These are phyloP conservation scores for Russula griseocarnosa DNA, from an alignment of 768 basidiomycete species.

Conservation along the genomic window DNA sequence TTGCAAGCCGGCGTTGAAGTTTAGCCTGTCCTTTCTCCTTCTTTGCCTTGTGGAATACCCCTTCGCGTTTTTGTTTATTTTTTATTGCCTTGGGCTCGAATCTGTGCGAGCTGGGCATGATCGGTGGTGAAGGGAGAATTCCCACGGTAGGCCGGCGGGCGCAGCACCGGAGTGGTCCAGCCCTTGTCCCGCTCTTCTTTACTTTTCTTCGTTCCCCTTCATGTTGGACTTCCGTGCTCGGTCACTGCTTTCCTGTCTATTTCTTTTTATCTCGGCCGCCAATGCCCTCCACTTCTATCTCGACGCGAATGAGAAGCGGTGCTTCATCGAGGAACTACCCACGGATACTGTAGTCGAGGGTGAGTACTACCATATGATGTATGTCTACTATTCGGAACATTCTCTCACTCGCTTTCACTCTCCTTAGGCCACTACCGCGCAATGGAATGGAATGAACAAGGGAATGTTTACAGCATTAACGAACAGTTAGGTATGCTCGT, in stretches of 20 bases:
- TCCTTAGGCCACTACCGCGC: constrained; percentile 83
- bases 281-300: constrained; percentile 95
- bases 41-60: constrained; percentile 67
- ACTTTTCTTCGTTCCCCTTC: not conserved
- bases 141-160: not conserved
- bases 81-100: constrained; percentile 68
- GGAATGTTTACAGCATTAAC: constrained; percentile 65
- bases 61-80: constrained; percentile 87
- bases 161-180: no score
- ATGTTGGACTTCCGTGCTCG: constrained; percentile 16
- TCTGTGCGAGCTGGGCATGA: constrained; percentile 50
- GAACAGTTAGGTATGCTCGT: constrained; percentile 83
- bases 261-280: constrained; percentile 43
- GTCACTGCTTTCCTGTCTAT: constrained; percentile 36
- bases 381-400: not conserved
- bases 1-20: constrained; percentile 72
- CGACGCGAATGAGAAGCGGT: constrained; percentile 87
- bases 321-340: constrained; percentile 96
- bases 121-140: not conserved
- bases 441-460: constrained; percentile 80
- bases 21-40: constrained; percentile 77
- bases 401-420: not conserved
- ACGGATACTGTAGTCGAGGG: constrained; percentile 95
- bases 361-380: constrained; percentile 34
- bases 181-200: no score